These are phyloP conservation scores for Colletotrichum endophyticum DNA, from an alignment of 2,329 filamentous ascomycete species.

Conservation along the genomic window DNA sequence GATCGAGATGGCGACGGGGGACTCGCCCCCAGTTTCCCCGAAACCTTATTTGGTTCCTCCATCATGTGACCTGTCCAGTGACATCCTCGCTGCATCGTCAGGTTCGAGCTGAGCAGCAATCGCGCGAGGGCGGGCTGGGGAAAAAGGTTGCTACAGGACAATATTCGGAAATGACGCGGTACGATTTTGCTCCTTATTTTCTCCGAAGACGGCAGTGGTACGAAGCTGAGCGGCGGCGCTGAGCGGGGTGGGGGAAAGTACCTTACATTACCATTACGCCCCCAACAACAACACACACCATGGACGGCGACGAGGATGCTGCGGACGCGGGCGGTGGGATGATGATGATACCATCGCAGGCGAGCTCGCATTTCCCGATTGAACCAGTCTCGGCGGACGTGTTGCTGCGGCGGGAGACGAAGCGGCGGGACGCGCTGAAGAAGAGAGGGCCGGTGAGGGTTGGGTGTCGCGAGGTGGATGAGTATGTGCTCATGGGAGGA, in stretches of 20 bases:
- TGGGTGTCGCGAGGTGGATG: constrained; percentile 55
- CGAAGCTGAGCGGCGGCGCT: neutral
- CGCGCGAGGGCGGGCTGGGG: neutral
- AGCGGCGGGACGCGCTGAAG: constrained; percentile 34
- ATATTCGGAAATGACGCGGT: neutral
- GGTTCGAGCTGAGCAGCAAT: neutral
- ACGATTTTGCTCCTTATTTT: too few relatives aligned
- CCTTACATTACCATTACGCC: neutral
- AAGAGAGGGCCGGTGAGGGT: constrained; percentile 37
- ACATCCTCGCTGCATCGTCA: neutral
- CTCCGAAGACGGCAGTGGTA: neutral
- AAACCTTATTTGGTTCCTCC: neutral
- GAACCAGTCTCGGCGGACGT: constrained; percentile 50
- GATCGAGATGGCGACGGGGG: constrained; percentile 9
- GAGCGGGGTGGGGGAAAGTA: neutral
- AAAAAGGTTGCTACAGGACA: neutral
- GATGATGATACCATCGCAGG: constrained; percentile 36
- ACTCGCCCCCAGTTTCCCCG: neutral
- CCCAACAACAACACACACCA: neutral
- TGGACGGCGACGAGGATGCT: neutral
- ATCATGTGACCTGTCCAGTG: constrained; percentile 5
- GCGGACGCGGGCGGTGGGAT: neutral
- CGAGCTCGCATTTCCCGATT: constrained; percentile 48
- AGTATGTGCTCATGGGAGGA: constrained; percentile 48
- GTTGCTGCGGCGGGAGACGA: constrained; percentile 43